Percentiles rank a stretch among this genome's conserved stretches.
Evolutionary conservation across 257 asterid genomes (phyloP).

Genomic region (Pogostemon cablin): DNA sequence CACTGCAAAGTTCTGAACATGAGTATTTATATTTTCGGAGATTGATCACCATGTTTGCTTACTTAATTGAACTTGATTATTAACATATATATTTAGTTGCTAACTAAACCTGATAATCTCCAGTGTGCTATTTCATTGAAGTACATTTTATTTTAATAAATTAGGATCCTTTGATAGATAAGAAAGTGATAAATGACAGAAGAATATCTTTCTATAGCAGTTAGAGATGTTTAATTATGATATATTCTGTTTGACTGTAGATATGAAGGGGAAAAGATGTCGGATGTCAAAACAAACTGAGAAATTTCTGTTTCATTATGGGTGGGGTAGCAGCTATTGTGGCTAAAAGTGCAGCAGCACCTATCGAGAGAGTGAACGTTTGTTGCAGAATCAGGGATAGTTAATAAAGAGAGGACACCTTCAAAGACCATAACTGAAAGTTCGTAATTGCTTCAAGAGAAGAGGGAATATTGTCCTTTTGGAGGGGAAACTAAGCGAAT

Average conservation of each 20-base stretch:
- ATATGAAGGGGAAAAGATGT: slow-evolving; percentile 45
- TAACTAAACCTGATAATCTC: background rate
- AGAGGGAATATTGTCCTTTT: no score
- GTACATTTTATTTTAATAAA: background rate
- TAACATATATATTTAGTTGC: no score
- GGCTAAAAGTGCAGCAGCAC: slow-evolving; percentile 88
- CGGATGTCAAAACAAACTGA: slow-evolving; percentile 63
- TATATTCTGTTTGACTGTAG: slow-evolving; percentile 40
- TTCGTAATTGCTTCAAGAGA: slow-evolving; percentile 78
- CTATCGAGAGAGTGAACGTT: slow-evolving; percentile 97
- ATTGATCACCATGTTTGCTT: no score
- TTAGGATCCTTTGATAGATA: background rate
- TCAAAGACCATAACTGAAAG: slow-evolving; percentile 68
- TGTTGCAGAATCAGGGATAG: no score
- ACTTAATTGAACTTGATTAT: no score
- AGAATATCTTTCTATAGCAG: no score
- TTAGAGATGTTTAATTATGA: no score
- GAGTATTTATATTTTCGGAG: no score
- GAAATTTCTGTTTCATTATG: slow-evolving; percentile 77
- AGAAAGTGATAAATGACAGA: background rate
- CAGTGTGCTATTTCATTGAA: background rate
- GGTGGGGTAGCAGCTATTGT: slow-evolving; percentile 81
- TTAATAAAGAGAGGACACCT: slow-evolving; percentile 90
- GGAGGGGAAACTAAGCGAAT: no score
- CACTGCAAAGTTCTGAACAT: no score